Conservation (phyloP, 164 flowering plant genomes). For the Tetracentron sinense region DNA sequence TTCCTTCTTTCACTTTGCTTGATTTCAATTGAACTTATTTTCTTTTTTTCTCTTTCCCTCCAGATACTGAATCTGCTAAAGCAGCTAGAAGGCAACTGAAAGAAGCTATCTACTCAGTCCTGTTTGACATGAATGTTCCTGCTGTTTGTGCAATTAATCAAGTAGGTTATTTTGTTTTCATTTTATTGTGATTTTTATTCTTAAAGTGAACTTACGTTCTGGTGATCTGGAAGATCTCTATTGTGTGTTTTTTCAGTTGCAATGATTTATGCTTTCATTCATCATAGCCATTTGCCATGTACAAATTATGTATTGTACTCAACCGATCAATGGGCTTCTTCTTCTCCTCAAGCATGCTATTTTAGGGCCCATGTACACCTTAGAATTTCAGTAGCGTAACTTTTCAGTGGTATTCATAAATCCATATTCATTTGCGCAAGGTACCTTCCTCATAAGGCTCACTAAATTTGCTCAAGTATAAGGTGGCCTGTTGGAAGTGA, state of each 20-base stretch:
- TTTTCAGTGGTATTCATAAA: neutral
- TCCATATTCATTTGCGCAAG: neutral
- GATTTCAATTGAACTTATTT: neutral
- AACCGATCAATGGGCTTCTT: too few species aligned
- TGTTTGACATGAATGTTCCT: slow-evolving; percentile 93
- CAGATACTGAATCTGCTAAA: slow-evolving; percentile 79
- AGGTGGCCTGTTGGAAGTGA: too few species aligned
- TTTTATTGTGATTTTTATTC: neutral
- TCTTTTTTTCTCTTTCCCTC: slow-evolving; percentile 1
- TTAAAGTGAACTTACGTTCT: neutral
- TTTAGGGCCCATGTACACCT: neutral
- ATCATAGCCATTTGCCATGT: neutral
- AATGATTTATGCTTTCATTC: neutral
- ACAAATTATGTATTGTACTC: too few species aligned
- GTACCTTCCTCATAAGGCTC: neutral
- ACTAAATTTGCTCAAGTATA: neutral
- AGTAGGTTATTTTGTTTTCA: slow-evolving; percentile 26
- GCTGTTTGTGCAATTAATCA: slow-evolving; percentile 89
- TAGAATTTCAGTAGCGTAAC: too few species aligned
- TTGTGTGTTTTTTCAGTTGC: neutral
- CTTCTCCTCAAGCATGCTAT: neutral
- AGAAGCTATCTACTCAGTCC: slow-evolving; percentile 56
- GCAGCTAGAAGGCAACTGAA: slow-evolving; percentile 78
- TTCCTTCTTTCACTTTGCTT: neutral
- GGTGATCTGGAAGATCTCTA: neutral